Conservation (phyloP, 2,329 filamentous ascomycete species). For the Aspergillus pseudoglaucus region DNA sequence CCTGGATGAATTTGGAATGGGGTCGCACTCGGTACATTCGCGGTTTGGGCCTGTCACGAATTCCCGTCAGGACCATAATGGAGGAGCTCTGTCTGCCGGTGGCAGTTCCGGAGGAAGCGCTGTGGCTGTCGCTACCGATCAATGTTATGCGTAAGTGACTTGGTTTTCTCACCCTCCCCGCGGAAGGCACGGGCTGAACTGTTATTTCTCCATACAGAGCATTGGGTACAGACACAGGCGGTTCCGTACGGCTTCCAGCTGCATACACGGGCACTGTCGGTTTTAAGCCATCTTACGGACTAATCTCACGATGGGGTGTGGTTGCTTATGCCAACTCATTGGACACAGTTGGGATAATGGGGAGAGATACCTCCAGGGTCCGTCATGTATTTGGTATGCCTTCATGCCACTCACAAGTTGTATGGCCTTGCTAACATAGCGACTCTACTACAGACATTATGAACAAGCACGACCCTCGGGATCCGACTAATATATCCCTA, state of each 20-base stretch:
- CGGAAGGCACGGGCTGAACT: constrained; percentile 2
- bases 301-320: constrained; percentile 78
- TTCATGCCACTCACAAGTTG: constrained; percentile 16
- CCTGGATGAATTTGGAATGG: constrained; percentile 96
- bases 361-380: constrained; percentile 48
- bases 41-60: constrained; percentile 59
- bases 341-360: constrained; percentile 79
- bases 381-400: constrained; percentile 45
- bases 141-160: constrained; percentile 50
- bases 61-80: constrained; percentile 33
- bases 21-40: constrained; percentile 69
- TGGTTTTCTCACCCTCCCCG: neutral
- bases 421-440: constrained; percentile 21
- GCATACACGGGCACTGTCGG: constrained; percentile 78
- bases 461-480: constrained; percentile 58
- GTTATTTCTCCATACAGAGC: constrained; percentile 42
- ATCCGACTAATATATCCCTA: constrained; percentile 65
- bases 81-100: constrained; percentile 58
- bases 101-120: constrained; percentile 94
- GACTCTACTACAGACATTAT: constrained; percentile 38
- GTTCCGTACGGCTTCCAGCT: constrained; percentile 78
- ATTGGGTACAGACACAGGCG: constrained; percentile 88
- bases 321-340: constrained; percentile 89
- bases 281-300: constrained; percentile 87
- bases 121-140: constrained; percentile 64